Evolutionary conservation across 345 rosid genomes (phyloP).

Genomic region (Gossypium ekmanianum): DNA sequence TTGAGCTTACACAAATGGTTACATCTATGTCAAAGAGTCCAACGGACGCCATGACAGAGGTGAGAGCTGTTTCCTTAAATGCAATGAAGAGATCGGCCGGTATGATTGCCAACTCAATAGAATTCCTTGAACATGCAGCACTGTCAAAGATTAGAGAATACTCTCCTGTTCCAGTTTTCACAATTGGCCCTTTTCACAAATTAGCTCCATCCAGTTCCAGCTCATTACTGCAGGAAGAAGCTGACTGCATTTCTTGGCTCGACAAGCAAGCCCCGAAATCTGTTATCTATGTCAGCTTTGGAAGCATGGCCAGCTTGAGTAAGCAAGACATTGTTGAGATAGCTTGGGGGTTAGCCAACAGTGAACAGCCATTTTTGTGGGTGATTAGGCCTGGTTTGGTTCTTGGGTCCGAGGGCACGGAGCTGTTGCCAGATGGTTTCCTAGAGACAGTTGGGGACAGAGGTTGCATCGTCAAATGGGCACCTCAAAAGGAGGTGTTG

Average conservation of each 20-base stretch:
- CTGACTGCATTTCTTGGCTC: slow-evolving; percentile 38
- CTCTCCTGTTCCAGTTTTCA: slow-evolving; percentile 30
- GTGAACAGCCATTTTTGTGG: slow-evolving; percentile 37
- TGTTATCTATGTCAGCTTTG: slow-evolving; percentile 33
- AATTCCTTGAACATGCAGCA: slow-evolving; percentile 17
- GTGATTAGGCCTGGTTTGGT: slow-evolving; percentile 31
- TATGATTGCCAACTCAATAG: slow-evolving; percentile 18
- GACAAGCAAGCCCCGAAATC: slow-evolving; percentile 30
- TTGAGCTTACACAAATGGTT: background rate
- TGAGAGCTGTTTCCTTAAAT: slow-evolving; percentile 14
- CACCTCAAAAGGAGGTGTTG: slow-evolving; percentile 35
- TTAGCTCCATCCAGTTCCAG: slow-evolving; percentile 10
- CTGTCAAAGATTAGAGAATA: slow-evolving; percentile 17
- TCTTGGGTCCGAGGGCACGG: slow-evolving; percentile 7
- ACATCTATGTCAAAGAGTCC: background rate
- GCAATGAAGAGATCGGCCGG: slow-evolving; percentile 20
- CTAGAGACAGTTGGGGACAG: slow-evolving; percentile 23
- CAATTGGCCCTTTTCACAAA: slow-evolving; percentile 16
- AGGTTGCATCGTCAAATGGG: slow-evolving; percentile 39
- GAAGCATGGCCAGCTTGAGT: slow-evolving; percentile 24
- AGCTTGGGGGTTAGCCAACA: slow-evolving; percentile 33
- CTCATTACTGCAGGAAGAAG: slow-evolving; percentile 37
- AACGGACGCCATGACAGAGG: slow-evolving; percentile 1
- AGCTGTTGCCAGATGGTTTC: slow-evolving; percentile 22
- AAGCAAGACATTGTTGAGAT: slow-evolving; percentile 25